phyloP scores from a whole-genome alignment of 352 stramenopile genomes.

The Paralagenidium karlingii region DNA sequence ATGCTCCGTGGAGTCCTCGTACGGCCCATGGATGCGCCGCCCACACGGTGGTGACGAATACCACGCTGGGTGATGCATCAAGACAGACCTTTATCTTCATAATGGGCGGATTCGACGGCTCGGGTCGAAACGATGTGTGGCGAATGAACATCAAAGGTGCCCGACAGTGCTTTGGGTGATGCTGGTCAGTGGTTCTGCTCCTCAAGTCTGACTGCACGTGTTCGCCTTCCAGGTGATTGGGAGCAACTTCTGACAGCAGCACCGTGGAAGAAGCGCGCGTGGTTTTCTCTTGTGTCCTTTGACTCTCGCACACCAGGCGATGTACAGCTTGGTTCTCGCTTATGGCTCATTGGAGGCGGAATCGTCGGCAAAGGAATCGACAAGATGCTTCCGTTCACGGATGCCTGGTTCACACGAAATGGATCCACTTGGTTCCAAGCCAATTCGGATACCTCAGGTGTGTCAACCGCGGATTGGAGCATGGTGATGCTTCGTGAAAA shows the following conservation, averaged over 20 bases:
- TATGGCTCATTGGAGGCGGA: constrained; percentile 69
- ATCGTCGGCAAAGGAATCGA: constrained; percentile 55
- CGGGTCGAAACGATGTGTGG: constrained; percentile 57
- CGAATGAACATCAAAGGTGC: constrained; percentile 26
- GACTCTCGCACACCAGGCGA: constrained; percentile 50
- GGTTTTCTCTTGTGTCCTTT: constrained; percentile 64
- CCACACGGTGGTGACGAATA: constrained; percentile 36
- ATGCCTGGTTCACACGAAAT: constrained; percentile 63
- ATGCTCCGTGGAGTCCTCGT: constrained; percentile 34
- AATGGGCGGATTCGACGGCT: constrained; percentile 54
- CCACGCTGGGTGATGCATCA: constrained; percentile 35
- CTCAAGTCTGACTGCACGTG: neutral
- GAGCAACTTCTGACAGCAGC: constrained; percentile 16
- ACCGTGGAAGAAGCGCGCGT: constrained; percentile 55
- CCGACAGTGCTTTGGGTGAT: neutral
- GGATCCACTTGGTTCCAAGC: constrained; percentile 33
- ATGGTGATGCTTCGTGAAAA: constrained; percentile 28
- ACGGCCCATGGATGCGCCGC: constrained; percentile 42
- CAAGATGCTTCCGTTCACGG: constrained; percentile 59
- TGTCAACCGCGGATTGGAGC: constrained; percentile 70
- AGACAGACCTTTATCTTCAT: constrained; percentile 39
- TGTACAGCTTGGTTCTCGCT: constrained; percentile 33
- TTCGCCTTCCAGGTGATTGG: constrained; percentile 16
- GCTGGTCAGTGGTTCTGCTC: neutral
- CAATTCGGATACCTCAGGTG: constrained; percentile 47